Base-by-base conservation (phyloP, 192 early-diverging fungal species). In the Allomyces macrogynus region DNA sequence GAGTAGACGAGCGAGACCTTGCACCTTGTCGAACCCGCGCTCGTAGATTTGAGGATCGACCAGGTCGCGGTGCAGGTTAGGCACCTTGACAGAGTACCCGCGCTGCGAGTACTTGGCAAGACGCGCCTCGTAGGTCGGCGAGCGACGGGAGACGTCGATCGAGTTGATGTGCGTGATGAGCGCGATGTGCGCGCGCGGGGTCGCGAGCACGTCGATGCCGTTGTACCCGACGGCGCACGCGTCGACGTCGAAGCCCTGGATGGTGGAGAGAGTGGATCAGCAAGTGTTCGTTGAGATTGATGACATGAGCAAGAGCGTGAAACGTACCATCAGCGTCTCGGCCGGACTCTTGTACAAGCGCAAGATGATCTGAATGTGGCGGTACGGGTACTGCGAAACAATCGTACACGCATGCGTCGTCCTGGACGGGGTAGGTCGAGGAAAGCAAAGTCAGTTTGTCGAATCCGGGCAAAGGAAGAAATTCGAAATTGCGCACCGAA, bases 271-370 rank as follows among this genome's bases (percentile, higher is more conserved):
- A 7, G 32, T 8, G 32, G 32, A 3, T 40, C 4, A 40, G 32
- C 32, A 8, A 40, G 32, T 40, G 32, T 7, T 40, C 32, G 32
- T 40, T 8, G 5, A 7, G 32, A 3, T 40, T 40, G 32, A 2
- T 0, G 32, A 0, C 5, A 7, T 40, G 7, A 7, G 3, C 32
- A 40, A 8, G 7, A 4, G 26, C 26, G 32, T 8, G 32, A 0
- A 3, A 7, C 32, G 32, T 40, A 40, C 32, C 60, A 65, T 66
- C 20, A 72, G 61, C 42, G 73, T 62, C 61, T 72, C 71, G 22
- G 71, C 65, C 23, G 71, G 71, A 9, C 32, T 57, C 16, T 61
- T 67, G 65, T 72, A 72, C n/a, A 72, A 70, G n/a, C 71, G 68
- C 14, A 72, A 54, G 3, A 72, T 65, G 44, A 72, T 65, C 66